Conservation (phyloP, 352 stramenopile species). For the Phytophthora sansomeana region DNA sequence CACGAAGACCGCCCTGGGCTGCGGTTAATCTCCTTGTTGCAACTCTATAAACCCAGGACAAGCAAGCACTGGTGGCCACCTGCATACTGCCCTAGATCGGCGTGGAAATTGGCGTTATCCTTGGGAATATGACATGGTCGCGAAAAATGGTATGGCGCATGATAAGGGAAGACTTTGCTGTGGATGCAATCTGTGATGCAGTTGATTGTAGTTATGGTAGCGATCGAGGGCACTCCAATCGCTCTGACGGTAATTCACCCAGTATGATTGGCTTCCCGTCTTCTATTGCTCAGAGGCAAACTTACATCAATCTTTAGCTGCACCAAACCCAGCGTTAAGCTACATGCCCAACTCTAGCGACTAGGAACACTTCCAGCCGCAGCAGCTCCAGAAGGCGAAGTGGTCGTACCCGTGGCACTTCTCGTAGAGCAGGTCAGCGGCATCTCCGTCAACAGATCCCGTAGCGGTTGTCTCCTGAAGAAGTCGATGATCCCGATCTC, state of each 20-base stretch:
- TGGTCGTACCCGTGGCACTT: conserved; percentile 22
- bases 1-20: conserved; percentile 60
- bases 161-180: too few species aligned
- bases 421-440: conserved; percentile 2
- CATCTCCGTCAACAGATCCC: background rate
- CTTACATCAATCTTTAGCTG: too few species aligned
- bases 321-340: too few species aligned
- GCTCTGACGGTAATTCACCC: too few species aligned
- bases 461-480: background rate
- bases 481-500: background rate
- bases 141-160: too few species aligned
- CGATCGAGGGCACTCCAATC: too few species aligned
- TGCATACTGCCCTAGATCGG: conserved; percentile 69
- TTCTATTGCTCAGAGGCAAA: too few species aligned
- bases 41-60: conserved; percentile 74
- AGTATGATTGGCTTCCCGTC: too few species aligned
- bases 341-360: background rate
- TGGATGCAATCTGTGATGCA: too few species aligned
- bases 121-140: conserved; percentile 60
- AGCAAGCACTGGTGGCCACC: conserved; percentile 73
- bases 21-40: conserved; percentile 45
- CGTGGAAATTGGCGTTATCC: conserved; percentile 76
- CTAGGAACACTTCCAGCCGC: conserved; percentile 7
- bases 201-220: too few species aligned
- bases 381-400: conserved; percentile 24